Evolutionary conservation across 345 rosid genomes (phyloP).

Genomic region (Iberis pinnata): DNA sequence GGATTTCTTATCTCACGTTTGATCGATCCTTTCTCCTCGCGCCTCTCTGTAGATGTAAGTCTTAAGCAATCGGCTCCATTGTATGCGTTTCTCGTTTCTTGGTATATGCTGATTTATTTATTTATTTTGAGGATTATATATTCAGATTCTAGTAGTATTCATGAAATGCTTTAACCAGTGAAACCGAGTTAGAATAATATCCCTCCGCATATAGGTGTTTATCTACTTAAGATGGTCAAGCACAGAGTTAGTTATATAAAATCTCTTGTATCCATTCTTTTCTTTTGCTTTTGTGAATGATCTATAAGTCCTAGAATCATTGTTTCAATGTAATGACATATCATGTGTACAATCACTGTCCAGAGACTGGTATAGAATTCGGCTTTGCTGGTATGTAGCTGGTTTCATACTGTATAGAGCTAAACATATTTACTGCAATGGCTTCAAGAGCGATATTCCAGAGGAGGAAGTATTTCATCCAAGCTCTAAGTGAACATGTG

Average conservation of each 20-base stretch:
- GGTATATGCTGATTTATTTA: background rate
- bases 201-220: background rate
- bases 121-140: background rate
- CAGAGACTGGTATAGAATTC: conserved; percentile 26
- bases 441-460: conserved; percentile 58
- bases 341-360: conserved; percentile 9
- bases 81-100: background rate
- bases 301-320: background rate
- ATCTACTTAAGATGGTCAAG: background rate
- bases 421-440: conserved; percentile 31
- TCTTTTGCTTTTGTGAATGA: background rate
- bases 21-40: conserved; percentile 11
- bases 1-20: background rate
- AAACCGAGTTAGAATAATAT: background rate
- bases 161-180: background rate
- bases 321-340: conserved; percentile 1
- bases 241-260: background rate
- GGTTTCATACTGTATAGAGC: conserved; percentile 16
- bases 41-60: conserved; percentile 24
- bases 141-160: conserved; percentile 4
- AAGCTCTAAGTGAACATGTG: conserved; percentile 33
- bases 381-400: conserved; percentile 22
- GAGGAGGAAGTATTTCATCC: conserved; percentile 40
- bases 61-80: conserved; percentile 6
- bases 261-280: background rate